A percentile compares a stretch with the other conserved stretches of the same genome.
These are phyloP conservation scores for Priceomyces medius DNA, from an alignment of 805 yeast species.

Conservation along the genomic window DNA sequence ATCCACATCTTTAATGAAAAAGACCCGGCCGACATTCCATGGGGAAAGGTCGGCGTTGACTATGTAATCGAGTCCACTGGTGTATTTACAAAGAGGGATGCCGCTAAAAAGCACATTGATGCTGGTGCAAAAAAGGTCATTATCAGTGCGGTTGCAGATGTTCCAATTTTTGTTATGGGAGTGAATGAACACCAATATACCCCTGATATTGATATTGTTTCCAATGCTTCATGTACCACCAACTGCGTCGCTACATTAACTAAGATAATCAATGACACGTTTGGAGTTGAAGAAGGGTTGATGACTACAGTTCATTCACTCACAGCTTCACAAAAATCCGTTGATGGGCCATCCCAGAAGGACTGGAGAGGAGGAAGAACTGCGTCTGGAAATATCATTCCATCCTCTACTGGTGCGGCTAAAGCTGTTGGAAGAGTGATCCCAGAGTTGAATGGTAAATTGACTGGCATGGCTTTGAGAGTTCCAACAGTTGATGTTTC, in stretches of 20 bases:
- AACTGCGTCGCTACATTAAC: conserved; percentile 95
- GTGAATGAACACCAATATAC: conserved; percentile 82
- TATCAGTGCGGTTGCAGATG: conserved; percentile 90
- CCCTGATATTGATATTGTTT: conserved; percentile 70
- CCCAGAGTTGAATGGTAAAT: conserved; percentile 86
- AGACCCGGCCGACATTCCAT: conserved; percentile 85
- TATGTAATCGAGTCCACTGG: conserved; percentile 92
- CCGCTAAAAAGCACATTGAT: conserved; percentile 79
- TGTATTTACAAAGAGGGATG: conserved; percentile 80
- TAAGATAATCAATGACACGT: conserved; percentile 80
- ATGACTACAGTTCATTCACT: conserved; percentile 97
- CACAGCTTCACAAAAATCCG: conserved; percentile 95
- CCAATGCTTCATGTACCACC: conserved; percentile 95
- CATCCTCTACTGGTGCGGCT: conserved; percentile 96
- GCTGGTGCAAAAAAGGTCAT: conserved; percentile 95
- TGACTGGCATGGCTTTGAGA: conserved; percentile 91
- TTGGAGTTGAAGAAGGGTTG: conserved; percentile 87
- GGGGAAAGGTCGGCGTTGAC: conserved; percentile 82
- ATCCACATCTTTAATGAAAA: conserved; percentile 73
- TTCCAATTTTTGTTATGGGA: conserved; percentile 94
- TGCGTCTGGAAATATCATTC: conserved; percentile 92
- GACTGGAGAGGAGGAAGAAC: conserved; percentile 99
- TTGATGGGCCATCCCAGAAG: conserved; percentile 95
- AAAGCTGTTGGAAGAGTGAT: conserved; percentile 96
- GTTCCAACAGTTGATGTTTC: conserved; percentile 94